phyloP scores from a whole-genome alignment of 2,329 filamentous ascomycete genomes.

The Exophiala xenobiotica region DNA sequence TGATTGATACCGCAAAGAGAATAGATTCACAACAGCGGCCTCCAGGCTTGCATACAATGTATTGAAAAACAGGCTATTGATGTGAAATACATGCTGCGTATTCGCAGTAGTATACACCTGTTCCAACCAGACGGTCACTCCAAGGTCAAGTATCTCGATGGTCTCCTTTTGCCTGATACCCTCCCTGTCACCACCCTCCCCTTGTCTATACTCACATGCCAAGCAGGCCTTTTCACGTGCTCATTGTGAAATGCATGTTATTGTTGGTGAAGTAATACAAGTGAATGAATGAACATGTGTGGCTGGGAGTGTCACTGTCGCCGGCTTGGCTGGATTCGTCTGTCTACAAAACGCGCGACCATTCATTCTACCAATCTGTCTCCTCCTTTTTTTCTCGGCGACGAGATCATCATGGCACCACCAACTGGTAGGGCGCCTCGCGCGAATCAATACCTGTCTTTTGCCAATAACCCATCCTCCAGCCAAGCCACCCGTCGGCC shows the following conservation, averaged over 20 bases:
- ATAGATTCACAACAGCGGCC: too few species aligned
- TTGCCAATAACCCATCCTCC: neutral
- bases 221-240: neutral
- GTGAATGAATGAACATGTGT: neutral
- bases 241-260: neutral
- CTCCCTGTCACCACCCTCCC: neutral
- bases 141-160: neutral
- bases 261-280: neutral
- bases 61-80: too few species aligned
- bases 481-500: neutral
- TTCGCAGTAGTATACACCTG: too few species aligned
- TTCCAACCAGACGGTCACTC: too few species aligned
- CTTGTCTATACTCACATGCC: neutral
- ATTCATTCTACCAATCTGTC: neutral
- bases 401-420: neutral
- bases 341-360: neutral
- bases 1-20: too few species aligned
- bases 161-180: neutral
- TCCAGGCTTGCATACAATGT: too few species aligned
- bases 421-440: neutral
- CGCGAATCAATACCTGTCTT: neutral
- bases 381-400: neutral
- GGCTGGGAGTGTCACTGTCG: neutral
- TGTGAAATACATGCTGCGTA: too few species aligned
- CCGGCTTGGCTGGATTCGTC: neutral